Conservation (phyloP, 208 protist species). For the Spironucleus salmonicida region DNA sequence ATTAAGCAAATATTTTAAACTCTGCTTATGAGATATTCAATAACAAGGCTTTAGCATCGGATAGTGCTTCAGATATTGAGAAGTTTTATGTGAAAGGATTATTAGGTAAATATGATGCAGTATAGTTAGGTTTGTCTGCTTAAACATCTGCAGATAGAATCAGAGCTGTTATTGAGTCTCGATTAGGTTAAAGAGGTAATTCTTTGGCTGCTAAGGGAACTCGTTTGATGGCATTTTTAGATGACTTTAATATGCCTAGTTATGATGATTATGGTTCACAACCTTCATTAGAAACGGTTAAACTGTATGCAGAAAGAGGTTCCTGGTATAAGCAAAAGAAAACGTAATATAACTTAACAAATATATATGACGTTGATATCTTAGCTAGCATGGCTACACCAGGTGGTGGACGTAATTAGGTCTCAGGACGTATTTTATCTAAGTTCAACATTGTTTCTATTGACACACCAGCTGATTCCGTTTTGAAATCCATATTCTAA, state of each 20-base stretch:
- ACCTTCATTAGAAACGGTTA: constrained; percentile 81
- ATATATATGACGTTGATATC: constrained; percentile 82
- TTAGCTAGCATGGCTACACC: constrained; percentile 73
- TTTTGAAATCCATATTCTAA: constrained; percentile 83
- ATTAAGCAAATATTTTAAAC: neutral
- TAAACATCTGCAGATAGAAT: constrained; percentile 63
- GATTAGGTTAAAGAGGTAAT: constrained; percentile 58
- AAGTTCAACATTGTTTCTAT: constrained; percentile 77
- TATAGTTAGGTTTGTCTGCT: constrained; percentile 86
- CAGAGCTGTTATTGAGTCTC: constrained; percentile 62
- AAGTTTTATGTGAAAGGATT: constrained; percentile 56
- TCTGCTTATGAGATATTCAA: neutral
- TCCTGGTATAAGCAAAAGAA: constrained; percentile 79
- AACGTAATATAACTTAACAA: constrained; percentile 63
- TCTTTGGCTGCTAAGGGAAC: constrained; percentile 71
- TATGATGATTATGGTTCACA: constrained; percentile 66
- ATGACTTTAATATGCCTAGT: constrained; percentile 92
- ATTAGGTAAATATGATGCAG: constrained; percentile 71
- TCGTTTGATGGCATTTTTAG: constrained; percentile 77
- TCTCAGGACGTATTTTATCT: constrained; percentile 71
- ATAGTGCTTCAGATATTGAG: neutral
- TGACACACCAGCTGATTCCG: constrained; percentile 69
- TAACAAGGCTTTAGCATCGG: neutral
- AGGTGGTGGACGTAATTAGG: constrained; percentile 73
- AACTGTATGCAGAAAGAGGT: constrained; percentile 83